Evolutionary conservation across 106 monocot species (phyloP).

Genomic region (Amphibolis antarctica): DNA sequence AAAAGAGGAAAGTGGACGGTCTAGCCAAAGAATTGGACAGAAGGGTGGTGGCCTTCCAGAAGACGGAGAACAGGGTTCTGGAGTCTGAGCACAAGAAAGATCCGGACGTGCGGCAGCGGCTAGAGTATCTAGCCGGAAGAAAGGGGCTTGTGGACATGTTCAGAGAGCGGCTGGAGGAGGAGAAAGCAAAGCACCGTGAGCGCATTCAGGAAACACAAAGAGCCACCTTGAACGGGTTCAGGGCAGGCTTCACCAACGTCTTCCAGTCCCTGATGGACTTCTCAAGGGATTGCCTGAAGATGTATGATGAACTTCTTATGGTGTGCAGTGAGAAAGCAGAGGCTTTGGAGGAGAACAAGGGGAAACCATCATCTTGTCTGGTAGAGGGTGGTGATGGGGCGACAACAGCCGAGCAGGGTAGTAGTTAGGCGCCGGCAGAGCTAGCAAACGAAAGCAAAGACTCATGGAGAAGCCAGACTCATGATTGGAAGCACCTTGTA

Average conservation of each 20-base stretch:
- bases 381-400: slow-evolving; percentile 31
- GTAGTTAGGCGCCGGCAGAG: not conserved
- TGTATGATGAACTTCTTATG: slow-evolving; percentile 51
- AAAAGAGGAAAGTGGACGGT: slow-evolving; percentile 78
- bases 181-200: slow-evolving; percentile 67
- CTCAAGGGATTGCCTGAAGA: slow-evolving; percentile 42
- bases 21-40: slow-evolving; percentile 73
- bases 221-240: slow-evolving; percentile 67
- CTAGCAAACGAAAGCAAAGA: no score
- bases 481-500: not conserved
- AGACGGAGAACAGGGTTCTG: slow-evolving; percentile 54
- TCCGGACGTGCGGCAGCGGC: slow-evolving; percentile 32
- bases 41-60: slow-evolving; percentile 39
- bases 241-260: slow-evolving; percentile 40
- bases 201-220: slow-evolving; percentile 71
- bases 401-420: not conserved
- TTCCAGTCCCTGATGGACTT: slow-evolving; percentile 67
- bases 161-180: slow-evolving; percentile 46
- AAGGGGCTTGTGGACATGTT: slow-evolving; percentile 42
- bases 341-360: slow-evolving; percentile 8
- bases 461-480: not conserved
- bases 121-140: slow-evolving; percentile 49
- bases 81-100: slow-evolving; percentile 55
- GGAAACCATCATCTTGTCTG: slow-evolving; percentile 28
- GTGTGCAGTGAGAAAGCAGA: slow-evolving; percentile 25